Conservation (phyloP, 352 stramenopile genomes). For the Pythium apleroticum region DNA sequence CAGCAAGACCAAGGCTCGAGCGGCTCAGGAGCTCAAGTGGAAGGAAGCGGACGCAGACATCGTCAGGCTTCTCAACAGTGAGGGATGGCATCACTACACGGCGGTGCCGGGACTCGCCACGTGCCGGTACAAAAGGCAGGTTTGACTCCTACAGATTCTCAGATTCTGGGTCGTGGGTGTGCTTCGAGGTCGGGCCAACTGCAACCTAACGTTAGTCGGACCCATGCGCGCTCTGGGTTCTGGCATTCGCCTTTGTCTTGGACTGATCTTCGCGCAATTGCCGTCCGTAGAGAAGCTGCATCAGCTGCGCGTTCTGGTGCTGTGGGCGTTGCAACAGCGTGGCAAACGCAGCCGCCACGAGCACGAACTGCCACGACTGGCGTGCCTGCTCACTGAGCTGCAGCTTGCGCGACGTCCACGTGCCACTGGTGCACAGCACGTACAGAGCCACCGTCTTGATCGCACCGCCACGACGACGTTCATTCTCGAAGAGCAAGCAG, state of each 20-base stretch:
- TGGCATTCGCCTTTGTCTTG: not conserved
- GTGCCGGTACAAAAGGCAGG: too few species aligned
- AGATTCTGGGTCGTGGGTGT: too few species aligned
- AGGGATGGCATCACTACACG: too few species aligned
- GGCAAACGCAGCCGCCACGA: conserved; percentile 42
- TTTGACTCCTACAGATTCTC: too few species aligned
- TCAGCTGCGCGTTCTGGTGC: conserved; percentile 12
- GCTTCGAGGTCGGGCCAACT: not conserved
- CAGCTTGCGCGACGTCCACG: conserved; percentile 31
- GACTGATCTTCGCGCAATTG: not conserved
- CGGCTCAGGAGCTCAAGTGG: too few species aligned
- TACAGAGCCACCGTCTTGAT: conserved; percentile 64
- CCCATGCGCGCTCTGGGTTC: conserved; percentile 4
- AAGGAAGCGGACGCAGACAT: too few species aligned
- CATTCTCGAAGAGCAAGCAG: conserved; percentile 49
- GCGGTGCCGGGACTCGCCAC: too few species aligned
- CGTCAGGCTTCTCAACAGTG: too few species aligned
- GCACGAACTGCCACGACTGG: conserved; percentile 37
- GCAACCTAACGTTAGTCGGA: not conserved
- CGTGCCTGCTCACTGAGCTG: conserved; percentile 12
- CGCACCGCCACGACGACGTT: conserved; percentile 48
- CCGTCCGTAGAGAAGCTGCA: conserved; percentile 14
- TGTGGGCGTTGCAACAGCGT: conserved; percentile 18
- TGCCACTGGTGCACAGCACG: conserved; percentile 38
- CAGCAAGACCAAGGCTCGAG: too few species aligned